These are phyloP conservation scores for Leccinum ponderosum DNA, from an alignment of 1,284 basidiomycete genomes.

Conservation along the genomic window DNA sequence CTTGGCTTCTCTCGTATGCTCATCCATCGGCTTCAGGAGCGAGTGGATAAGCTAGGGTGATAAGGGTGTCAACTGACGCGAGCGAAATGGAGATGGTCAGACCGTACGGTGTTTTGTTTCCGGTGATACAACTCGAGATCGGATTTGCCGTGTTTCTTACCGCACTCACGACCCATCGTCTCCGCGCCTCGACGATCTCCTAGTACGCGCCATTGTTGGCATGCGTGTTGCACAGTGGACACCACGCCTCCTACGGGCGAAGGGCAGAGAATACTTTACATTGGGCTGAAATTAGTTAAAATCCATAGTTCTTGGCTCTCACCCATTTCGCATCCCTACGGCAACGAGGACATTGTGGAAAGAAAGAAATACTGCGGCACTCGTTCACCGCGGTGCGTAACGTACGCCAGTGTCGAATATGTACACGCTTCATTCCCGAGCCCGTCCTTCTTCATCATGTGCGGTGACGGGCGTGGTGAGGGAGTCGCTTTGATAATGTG, in stretches of 20 bases:
- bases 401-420: not conserved
- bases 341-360: not conserved
- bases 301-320: not conserved
- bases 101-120: conserved; percentile 77
- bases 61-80: conserved; percentile 5
- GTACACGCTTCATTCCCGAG: conserved; percentile 17
- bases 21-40: conserved; percentile 87
- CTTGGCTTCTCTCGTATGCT: conserved; percentile 75
- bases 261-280: not conserved
- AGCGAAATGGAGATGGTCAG: conserved; percentile 1
- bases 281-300: conserved; percentile 4
- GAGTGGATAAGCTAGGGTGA: conserved; percentile 68
- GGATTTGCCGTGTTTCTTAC: conserved; percentile 52
- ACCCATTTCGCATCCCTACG: not conserved
- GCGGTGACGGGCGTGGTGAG: not conserved
- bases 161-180: conserved; percentile 4
- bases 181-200: conserved; percentile 8
- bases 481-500: not conserved
- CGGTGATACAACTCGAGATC: conserved; percentile 70
- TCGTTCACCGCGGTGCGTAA: not conserved
- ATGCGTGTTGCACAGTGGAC: conserved; percentile 1
- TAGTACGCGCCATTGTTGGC: conserved; percentile 1
- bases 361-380: not conserved
- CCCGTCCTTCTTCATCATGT: not conserved
- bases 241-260: not conserved